phyloP scores from a whole-genome alignment of 1,284 basidiomycete genomes.

The Leccinum griseonigrum region DNA sequence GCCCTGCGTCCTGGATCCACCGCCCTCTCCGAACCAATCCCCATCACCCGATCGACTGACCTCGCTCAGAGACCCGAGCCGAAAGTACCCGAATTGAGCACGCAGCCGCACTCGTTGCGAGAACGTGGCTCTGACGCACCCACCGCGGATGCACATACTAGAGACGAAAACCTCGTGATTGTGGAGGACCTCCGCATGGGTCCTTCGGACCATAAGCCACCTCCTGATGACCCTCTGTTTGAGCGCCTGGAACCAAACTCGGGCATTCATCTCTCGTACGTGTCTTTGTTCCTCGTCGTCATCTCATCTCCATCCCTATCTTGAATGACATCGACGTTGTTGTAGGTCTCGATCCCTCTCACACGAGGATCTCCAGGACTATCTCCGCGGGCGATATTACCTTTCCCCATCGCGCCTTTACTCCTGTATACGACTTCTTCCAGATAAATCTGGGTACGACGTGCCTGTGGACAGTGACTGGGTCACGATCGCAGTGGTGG shows the following conservation, averaged over 20 bases:
- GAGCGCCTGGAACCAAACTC: slow-evolving; percentile 84
- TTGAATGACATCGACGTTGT: slow-evolving; percentile 12
- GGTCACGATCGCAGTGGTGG: slow-evolving; percentile 87
- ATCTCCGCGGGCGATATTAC: slow-evolving; percentile 82
- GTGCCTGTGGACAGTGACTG: slow-evolving; percentile 91
- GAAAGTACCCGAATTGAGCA: slow-evolving; percentile 12
- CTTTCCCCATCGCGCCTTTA: slow-evolving; percentile 88
- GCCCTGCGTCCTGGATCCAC: slow-evolving; percentile 20
- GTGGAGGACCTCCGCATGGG: slow-evolving; percentile 75
- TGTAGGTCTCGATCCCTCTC: slow-evolving; percentile 68
- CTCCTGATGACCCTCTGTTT: slow-evolving; percentile 70
- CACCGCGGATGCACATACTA: slow-evolving; percentile 30
- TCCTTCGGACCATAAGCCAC: slow-evolving; percentile 66
- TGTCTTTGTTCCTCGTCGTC: slow-evolving; percentile 15
- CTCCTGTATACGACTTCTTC: slow-evolving; percentile 74
- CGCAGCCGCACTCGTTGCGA: slow-evolving; percentile 1
- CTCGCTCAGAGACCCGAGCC: slow-evolving; percentile 21
- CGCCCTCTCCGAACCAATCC: slow-evolving; percentile 14
- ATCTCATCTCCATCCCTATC: not conserved
- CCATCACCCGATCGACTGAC: slow-evolving; percentile 21
- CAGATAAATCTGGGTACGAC: slow-evolving; percentile 82
- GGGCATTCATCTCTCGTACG: slow-evolving; percentile 79
- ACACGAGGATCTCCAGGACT: slow-evolving; percentile 79
- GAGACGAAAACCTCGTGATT: slow-evolving; percentile 70
- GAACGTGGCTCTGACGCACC: slow-evolving; percentile 9